phyloP scores from a whole-genome alignment of 495 filamentous ascomycete genomes.

The Bryoglossum gracile region DNA sequence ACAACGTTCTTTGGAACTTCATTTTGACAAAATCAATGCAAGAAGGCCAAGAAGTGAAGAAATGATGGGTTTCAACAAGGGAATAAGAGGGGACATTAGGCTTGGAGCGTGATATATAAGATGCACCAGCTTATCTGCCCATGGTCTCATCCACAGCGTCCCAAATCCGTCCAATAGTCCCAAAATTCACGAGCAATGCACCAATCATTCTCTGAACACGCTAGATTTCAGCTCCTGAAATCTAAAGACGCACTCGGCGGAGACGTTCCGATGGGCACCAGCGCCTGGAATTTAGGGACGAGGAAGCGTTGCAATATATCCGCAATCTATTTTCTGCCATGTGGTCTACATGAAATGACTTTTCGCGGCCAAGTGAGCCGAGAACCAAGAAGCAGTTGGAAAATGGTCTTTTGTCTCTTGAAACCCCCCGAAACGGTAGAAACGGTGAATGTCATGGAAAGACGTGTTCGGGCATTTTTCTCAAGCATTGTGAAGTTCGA shows the following conservation, averaged over 20 bases:
- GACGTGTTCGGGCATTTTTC: no score
- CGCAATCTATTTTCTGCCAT: constrained; percentile 18
- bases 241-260: background rate
- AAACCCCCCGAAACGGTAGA: no score
- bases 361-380: background rate
- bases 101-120: no score
- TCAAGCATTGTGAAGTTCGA: no score
- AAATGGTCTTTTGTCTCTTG: no score
- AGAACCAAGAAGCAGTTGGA: background rate
- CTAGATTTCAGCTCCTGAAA: background rate
- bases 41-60: no score
- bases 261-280: background rate
- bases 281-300: background rate
- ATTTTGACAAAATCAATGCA: background rate
- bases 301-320: constrained; percentile 3
- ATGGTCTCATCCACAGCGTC: background rate
- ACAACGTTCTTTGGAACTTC: constrained; percentile 5
- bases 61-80: no score
- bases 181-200: background rate
- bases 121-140: no score
- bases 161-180: background rate
- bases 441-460: no score
- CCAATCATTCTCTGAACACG: background rate
- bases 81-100: no score
- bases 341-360: constrained; percentile 4